Conservation (phyloP, 2,329 filamentous ascomycete genomes). For the Macroventuria anomochaeta region DNA sequence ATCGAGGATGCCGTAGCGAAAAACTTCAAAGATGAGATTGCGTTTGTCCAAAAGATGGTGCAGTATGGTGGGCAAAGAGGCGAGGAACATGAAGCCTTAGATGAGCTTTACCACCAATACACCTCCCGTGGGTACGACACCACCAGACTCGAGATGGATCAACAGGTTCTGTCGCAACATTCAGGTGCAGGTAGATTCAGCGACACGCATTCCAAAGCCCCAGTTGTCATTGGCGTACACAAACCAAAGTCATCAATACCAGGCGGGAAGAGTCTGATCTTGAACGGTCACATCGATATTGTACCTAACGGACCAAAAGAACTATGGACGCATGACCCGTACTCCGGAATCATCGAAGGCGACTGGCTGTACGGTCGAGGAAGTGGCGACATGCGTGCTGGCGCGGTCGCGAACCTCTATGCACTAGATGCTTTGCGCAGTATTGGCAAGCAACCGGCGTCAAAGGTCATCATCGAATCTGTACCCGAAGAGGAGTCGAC, state of each 20-base stretch:
- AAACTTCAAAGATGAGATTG: conserved; percentile 26
- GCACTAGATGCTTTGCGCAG: conserved; percentile 27
- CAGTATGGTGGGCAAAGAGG: conserved; percentile 29
- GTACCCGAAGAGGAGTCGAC: conserved; percentile 31
- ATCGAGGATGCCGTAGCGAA: conserved; percentile 22
- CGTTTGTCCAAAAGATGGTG: conserved; percentile 26
- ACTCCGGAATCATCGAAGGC: conserved; percentile 26
- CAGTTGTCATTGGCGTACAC: conserved; percentile 19
- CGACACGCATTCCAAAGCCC: conserved; percentile 22
- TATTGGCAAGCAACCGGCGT: conserved; percentile 29
- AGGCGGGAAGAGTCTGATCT: conserved; percentile 26
- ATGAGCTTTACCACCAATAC: conserved; percentile 23
- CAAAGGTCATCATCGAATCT: conserved; percentile 28
- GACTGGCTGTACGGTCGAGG: conserved; percentile 31
- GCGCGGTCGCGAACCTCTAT: conserved; percentile 26
- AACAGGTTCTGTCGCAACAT: conserved; percentile 20
- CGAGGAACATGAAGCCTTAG: conserved; percentile 23
- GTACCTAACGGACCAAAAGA: conserved; percentile 27
- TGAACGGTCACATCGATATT: conserved; percentile 31
- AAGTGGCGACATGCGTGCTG: conserved; percentile 27
- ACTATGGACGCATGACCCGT: conserved; percentile 28
- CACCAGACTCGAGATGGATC: conserved; percentile 21
- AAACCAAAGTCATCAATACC: conserved; percentile 12
- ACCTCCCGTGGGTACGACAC: conserved; percentile 19
- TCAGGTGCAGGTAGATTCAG: conserved; percentile 19